phyloP scores from a whole-genome alignment of 495 filamentous ascomycete genomes.

The Penicillium flavigenum region DNA sequence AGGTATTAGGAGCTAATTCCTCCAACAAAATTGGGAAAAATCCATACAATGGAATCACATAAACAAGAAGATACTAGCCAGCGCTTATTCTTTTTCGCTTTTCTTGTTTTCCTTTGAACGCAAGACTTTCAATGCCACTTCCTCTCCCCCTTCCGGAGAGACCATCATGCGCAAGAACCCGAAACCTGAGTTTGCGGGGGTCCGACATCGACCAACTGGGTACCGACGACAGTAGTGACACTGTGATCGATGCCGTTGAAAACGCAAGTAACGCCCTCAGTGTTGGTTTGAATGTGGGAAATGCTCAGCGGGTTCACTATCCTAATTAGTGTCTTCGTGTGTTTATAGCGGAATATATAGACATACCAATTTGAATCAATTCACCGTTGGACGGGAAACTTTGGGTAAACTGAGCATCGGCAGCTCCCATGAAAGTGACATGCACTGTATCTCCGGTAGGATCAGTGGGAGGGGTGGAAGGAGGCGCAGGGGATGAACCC shows the following conservation, averaged over 20 bases:
- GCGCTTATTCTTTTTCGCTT: neutral
- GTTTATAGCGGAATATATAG: neutral
- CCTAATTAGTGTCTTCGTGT: slow-evolving; percentile 1
- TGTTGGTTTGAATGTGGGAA: slow-evolving; percentile 19
- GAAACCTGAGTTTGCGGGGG: slow-evolving; percentile 22
- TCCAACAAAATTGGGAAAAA: neutral
- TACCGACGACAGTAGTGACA: slow-evolving; percentile 17
- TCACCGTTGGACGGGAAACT: slow-evolving; percentile 15
- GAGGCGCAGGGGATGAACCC: neutral
- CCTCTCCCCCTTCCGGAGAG: neutral
- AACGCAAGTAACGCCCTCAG: slow-evolving; percentile 7
- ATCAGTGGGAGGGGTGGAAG: neutral
- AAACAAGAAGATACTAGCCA: neutral
- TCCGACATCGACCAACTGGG: slow-evolving; percentile 19
- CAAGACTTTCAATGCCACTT: neutral
- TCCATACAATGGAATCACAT: neutral
- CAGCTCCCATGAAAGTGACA: slow-evolving; percentile 23
- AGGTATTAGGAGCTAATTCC: neutral
- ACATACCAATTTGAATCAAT: slow-evolving; percentile 17
- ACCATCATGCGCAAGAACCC: slow-evolving; percentile 11
- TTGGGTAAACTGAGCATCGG: slow-evolving; percentile 20
- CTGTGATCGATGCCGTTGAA: slow-evolving; percentile 21
- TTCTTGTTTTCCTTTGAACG: neutral
- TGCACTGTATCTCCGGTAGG: neutral
- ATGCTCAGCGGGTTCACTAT: slow-evolving; percentile 19